Conservation (phyloP, 176 grass and related monocot species). For the Oryza brachyantha region DNA sequence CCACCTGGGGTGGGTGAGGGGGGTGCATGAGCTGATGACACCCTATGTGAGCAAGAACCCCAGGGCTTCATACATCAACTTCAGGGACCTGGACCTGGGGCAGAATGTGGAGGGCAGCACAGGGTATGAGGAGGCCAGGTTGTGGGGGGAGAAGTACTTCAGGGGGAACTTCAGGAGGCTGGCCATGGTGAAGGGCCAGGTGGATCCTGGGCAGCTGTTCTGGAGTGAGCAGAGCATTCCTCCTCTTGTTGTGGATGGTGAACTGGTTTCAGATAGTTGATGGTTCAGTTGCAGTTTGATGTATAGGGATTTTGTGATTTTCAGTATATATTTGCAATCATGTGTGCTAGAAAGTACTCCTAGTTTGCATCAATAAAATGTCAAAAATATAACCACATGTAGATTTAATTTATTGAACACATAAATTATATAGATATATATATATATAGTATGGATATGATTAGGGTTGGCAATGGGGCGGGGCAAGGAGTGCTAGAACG, state of each 20-base stretch:
- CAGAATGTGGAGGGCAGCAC: slow-evolving; percentile 40
- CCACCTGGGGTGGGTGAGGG: slow-evolving; percentile 52
- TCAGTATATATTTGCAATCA: not conserved
- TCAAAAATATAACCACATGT: too few species aligned
- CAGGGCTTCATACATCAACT: slow-evolving; percentile 66
- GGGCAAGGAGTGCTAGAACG: too few species aligned
- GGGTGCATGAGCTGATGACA: slow-evolving; percentile 41
- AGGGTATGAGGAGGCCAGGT: slow-evolving; percentile 42
- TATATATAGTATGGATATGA: too few species aligned
- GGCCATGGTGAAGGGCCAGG: slow-evolving; percentile 58
- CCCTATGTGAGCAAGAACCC: slow-evolving; percentile 56
- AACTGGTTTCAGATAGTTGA: slow-evolving; percentile 6
- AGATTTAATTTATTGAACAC: too few species aligned
- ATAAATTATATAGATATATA: too few species aligned
- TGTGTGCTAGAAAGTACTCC: not conserved
- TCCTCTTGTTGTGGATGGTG: slow-evolving; percentile 29
- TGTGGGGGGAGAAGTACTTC: slow-evolving; percentile 73
- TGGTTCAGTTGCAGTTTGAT: not conserved
- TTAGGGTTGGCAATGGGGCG: too few species aligned
- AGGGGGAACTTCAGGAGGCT: slow-evolving; percentile 59
- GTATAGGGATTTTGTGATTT: not conserved
- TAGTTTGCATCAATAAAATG: not conserved
- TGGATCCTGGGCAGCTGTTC: slow-evolving; percentile 78
- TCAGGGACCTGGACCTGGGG: slow-evolving; percentile 76
- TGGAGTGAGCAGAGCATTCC: slow-evolving; percentile 89